These are phyloP conservation scores for Echinochloa phyllopogon DNA, from an alignment of 176 grass and related monocot genomes.

Conservation along the genomic window DNA sequence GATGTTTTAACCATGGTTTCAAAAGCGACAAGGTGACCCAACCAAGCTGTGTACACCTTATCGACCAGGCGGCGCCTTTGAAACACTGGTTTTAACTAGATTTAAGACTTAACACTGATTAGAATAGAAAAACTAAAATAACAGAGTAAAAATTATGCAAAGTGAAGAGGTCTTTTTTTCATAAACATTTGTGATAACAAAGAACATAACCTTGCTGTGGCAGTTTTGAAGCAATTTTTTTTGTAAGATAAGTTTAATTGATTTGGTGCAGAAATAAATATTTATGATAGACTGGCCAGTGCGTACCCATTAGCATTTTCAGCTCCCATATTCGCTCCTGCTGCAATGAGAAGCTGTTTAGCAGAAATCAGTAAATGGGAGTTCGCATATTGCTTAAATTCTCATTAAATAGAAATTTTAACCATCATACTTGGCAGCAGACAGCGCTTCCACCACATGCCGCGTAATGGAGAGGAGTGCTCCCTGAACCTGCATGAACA, in stretches of 20 bases:
- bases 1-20: background rate
- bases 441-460: slow-evolving; percentile 89
- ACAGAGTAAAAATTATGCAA: background rate
- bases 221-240: slow-evolving; percentile 12
- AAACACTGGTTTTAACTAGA: background rate
- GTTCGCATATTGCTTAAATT: slow-evolving; percentile 25
- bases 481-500: slow-evolving; percentile 74
- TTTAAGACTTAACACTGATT: background rate
- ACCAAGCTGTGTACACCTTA: no score
- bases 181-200: slow-evolving; percentile 12
- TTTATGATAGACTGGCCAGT: slow-evolving; percentile 10
- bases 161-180: background rate
- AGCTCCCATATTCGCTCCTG: slow-evolving; percentile 79
- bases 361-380: slow-evolving; percentile 48
- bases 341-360: slow-evolving; percentile 82
- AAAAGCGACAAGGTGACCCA: no score
- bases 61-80: no score
- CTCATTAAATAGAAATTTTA: slow-evolving; percentile 36
- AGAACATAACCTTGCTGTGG: background rate
- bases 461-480: slow-evolving; percentile 92
- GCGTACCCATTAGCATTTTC: slow-evolving; percentile 82
- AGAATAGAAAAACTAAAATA: slow-evolving; percentile 18
- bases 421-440: slow-evolving; percentile 87
- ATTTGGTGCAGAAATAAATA: slow-evolving; percentile 15
- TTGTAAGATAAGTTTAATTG: slow-evolving; percentile 14